Conservation (phyloP, 495 filamentous ascomycete species). For the Xylaria intraflava region DNA sequence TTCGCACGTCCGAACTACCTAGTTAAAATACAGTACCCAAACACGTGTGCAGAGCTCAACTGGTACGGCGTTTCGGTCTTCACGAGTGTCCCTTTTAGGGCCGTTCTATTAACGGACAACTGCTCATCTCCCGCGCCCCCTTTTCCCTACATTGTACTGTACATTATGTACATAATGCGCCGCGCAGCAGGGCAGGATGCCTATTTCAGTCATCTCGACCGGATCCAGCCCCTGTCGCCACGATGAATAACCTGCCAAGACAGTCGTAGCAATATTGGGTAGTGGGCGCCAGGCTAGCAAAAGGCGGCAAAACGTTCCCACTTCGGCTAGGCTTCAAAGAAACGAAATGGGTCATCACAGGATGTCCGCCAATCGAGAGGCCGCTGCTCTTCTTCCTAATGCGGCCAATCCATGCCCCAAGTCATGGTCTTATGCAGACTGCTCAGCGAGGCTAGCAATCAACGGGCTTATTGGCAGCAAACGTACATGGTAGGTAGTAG, state of each 20-base stretch:
- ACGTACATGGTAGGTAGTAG: no score
- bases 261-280: background rate
- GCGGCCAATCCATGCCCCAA: slow-evolving; percentile 1
- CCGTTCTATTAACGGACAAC: background rate
- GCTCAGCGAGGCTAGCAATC: background rate
- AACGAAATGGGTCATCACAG: background rate
- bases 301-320: background rate
- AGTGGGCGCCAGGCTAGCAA: background rate
- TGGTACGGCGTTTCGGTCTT: background rate
- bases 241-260: slow-evolving; percentile 1
- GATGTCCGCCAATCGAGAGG: slow-evolving; percentile 3
- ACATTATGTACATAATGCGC: no score
- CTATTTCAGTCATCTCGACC: background rate
- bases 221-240: background rate
- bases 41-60: no score
- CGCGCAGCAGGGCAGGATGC: no score
- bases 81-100: background rate
- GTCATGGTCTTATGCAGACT: slow-evolving; percentile 4
- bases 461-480: background rate
- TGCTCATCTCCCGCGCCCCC: slow-evolving; percentile 7
- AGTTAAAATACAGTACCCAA: no score
- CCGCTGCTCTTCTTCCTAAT: slow-evolving; percentile 4
- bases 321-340: background rate
- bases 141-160: no score
- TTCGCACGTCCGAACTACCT: no score